Percentiles rank a stretch among this genome's conserved stretches.
Conservation (phyloP, 2,329 filamentous ascomycete genomes). For the Proliferodiscus dingleyae region DNA sequence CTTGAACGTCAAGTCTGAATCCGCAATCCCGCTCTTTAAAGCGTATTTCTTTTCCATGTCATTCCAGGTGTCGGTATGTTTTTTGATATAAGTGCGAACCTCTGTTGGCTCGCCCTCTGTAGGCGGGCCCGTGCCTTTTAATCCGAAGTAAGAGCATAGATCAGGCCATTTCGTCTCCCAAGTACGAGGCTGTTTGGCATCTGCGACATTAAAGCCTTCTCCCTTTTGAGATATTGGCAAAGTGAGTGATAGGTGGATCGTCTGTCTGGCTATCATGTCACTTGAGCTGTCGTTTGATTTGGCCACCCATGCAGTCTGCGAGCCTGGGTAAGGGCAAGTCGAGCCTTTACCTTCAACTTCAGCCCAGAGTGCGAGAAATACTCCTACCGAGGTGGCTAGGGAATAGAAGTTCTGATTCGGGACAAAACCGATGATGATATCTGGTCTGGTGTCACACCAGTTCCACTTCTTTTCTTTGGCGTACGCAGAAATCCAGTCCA, state of each 20-base stretch:
- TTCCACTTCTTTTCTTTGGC: constrained; percentile 36
- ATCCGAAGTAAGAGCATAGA: constrained; percentile 41
- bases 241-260: constrained; percentile 38
- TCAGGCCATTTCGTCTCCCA: constrained; percentile 42
- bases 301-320: constrained; percentile 34
- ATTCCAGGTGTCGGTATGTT: constrained; percentile 31
- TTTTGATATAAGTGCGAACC: constrained; percentile 33
- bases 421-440: constrained; percentile 39
- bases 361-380: constrained; percentile 35
- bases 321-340: constrained; percentile 36
- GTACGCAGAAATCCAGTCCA: constrained; percentile 35
- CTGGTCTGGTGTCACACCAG: constrained; percentile 37
- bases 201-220: constrained; percentile 39
- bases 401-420: constrained; percentile 38
- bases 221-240: constrained; percentile 35
- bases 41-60: constrained; percentile 33
- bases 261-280: constrained; percentile 38
- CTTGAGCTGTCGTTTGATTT: constrained; percentile 37
- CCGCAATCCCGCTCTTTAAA: constrained; percentile 35
- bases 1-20: constrained; percentile 33
- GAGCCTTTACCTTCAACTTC: constrained; percentile 36
- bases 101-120: constrained; percentile 27
- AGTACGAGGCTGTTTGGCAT: constrained; percentile 32
- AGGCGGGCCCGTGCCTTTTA: constrained; percentile 35
- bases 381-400: constrained; percentile 33